Base-by-base conservation (phyloP, 768 basidiomycete genomes). In the Leccinum olivaceopallidum region DNA sequence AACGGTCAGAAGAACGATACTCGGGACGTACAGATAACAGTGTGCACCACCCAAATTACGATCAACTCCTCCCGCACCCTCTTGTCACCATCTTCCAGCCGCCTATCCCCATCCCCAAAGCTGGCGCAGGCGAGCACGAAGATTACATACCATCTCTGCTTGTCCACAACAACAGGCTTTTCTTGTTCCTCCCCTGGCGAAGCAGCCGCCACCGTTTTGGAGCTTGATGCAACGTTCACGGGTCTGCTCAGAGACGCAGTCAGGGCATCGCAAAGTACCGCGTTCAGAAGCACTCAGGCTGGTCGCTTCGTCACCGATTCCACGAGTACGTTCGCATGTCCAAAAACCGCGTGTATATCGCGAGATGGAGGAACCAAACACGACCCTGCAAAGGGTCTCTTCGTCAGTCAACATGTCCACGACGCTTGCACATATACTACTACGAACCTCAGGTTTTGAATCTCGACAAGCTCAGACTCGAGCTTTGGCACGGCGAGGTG, bases 281-380 rank as follows among this genome's bases (percentile, higher is more conserved):
- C 61, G 61, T 81, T 82, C 0, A 82, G 76, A 18, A 85, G 74
- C 59, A 79, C 75, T 0, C 22, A 24, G 22, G 22, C 24, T 24
- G 90, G 88, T 0, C 76, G 70, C 6, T 63, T 63, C 4, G 65
- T 54, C 0, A 79, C 76, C 4, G 80, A 72, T 5, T 68, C 63
- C 42, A 78, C 73, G 6, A 94, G 53, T 0, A 79, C 73, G 0
- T 78, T 9, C 91, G 80, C 14, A 84, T 78, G 13, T 83, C 78
- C 3, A 82, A 76, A n/a, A 81, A 78, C 16, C 79, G 69, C 49
- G 84, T 77, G 6, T 90, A 84, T 16, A 89, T 77, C 0, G 84
- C 84, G 4, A 95, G 81, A 64, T 94, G 82, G 12, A 95, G 65
- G 81, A 77, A 6, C 93, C 92, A 12, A 91, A 76, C 60, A 85